Base-by-base conservation (phyloP, 1,284 basidiomycete species). In the Rugosomyces carneus region DNA sequence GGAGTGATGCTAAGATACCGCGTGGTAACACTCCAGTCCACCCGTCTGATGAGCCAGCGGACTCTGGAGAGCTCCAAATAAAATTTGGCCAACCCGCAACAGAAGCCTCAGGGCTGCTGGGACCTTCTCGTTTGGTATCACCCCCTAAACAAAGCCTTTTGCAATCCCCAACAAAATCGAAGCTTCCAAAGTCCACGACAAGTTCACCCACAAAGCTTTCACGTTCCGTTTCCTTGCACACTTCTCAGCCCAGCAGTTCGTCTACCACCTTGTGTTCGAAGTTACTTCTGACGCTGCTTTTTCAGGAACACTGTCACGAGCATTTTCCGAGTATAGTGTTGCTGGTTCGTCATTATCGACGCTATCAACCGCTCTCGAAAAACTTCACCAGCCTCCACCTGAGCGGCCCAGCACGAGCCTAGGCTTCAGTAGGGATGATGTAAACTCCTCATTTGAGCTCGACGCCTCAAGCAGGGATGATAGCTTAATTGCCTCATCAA, bases 331-430 rank as follows among this genome's bases (percentile, higher is more conserved):
- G 26, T 52, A 57, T 37, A 55, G 55, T 32, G 24, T 59, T 9
- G 46, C 47, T 21, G 60, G 60, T 9, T 71, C 71, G n/a, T 70
- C 72, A 0, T 49, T 73, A 20, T 69, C 74, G 3, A 81, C 67
- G 2, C 66, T 85, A 9, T 76, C 78, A 9, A 69, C 70, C 51
- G 81, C 81, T 1, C 64, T 85, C 16, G 75, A 82, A 55, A 80
- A 77, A 54, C 65, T 86, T n/a, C 70, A 71, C 29, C 73, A 73
- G 57, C 79, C 78, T 0, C 68, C 78, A 1, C 82, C 81, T 3
- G 66, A 67, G 18, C 61, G 82, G 35, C 80, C 83, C 1, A 82
- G 70, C 46, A 82, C 81, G 1, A 81, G 78, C 48, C 64, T 84
- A 65, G 82, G 80, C 21, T 83, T 84, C 56, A 74, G 73, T 56